These are phyloP conservation scores for Teratosphaeria destructans DNA, from an alignment of 2,329 filamentous ascomycete genomes.

Conservation along the genomic window DNA sequence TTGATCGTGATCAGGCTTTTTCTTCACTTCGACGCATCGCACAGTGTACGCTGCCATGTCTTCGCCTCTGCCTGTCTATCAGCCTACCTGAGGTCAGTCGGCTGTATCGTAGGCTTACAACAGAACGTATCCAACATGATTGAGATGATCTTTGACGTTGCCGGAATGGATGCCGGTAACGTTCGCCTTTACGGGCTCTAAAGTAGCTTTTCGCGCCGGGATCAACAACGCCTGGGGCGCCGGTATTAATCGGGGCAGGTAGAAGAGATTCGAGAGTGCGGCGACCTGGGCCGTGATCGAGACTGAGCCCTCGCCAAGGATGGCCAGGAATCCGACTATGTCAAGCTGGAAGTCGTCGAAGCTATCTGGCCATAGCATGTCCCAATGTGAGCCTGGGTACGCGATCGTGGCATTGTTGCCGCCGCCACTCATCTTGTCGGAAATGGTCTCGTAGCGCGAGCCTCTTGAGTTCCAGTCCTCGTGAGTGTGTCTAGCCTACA, in stretches of 20 bases:
- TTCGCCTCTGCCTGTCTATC: conserved; percentile 1
- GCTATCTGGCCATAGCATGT: conserved; percentile 27
- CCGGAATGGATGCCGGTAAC: conserved; percentile 40
- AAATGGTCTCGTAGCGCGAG: not conserved
- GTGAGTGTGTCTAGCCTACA: not conserved
- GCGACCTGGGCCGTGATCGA: conserved; percentile 41
- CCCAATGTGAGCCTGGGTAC: conserved; percentile 15
- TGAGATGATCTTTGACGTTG: conserved; percentile 35
- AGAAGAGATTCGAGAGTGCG: conserved; percentile 39
- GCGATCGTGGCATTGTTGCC: conserved; percentile 19
- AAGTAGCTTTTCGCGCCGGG: conserved; percentile 32
- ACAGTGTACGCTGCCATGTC: conserved; percentile 14
- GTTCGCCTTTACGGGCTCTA: conserved; percentile 30
- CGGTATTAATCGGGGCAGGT: conserved; percentile 39
- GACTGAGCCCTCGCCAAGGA: conserved; percentile 42
- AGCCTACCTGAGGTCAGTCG: not conserved
- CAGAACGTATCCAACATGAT: conserved; percentile 40
- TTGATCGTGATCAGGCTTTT: conserved; percentile 1
- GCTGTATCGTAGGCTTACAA: conserved; percentile 23
- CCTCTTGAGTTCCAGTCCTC: not conserved
- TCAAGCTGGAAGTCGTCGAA: conserved; percentile 39
- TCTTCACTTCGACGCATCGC: conserved; percentile 19
- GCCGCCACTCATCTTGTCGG: conserved; percentile 13
- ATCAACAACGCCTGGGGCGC: conserved; percentile 42
- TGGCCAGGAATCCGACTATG: conserved; percentile 46